phyloP scores from a whole-genome alignment of 164 flowering plant genomes.

The Echeveria elegans region DNA sequence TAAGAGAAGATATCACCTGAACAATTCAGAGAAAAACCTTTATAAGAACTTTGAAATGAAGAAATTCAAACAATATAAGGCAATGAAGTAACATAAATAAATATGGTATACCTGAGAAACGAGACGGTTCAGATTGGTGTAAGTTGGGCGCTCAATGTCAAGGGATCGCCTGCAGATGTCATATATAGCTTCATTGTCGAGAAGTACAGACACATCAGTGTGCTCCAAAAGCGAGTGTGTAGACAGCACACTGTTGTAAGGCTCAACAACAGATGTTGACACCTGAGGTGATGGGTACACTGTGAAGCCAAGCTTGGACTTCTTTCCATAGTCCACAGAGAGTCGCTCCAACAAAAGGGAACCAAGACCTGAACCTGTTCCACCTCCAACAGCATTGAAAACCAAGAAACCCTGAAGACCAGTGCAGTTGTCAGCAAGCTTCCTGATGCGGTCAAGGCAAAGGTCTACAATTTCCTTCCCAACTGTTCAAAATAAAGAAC shows the following conservation, averaged over 20 bases:
- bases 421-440: conserved; percentile 51
- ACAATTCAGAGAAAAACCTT: background rate
- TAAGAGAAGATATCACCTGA: conserved; percentile 59
- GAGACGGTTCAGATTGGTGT: conserved; percentile 53
- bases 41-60: background rate
- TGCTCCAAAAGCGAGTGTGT: conserved; percentile 41
- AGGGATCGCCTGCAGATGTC: conserved; percentile 40
- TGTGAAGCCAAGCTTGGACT: conserved; percentile 39
- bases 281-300: conserved; percentile 51
- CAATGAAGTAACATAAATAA: background rate
- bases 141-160: conserved; percentile 56
- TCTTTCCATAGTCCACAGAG: conserved; percentile 39
- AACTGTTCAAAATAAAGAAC: conserved; percentile 16
- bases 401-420: conserved; percentile 57
- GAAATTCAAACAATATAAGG: background rate
- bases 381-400: conserved; percentile 33
- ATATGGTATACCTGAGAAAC: conserved; percentile 38
- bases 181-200: conserved; percentile 39
- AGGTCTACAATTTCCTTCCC: conserved; percentile 48
- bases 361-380: conserved; percentile 48
- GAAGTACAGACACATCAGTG: conserved; percentile 36
- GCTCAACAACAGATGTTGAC: conserved; percentile 46
- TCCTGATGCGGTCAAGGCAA: conserved; percentile 47
- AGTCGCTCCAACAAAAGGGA: conserved; percentile 42
- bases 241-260: conserved; percentile 41